A percentile compares a stretch with the other conserved stretches of the same genome.
Conservation (phyloP, 306 rosid genomes). For the Vachellia pachyceras region DNA sequence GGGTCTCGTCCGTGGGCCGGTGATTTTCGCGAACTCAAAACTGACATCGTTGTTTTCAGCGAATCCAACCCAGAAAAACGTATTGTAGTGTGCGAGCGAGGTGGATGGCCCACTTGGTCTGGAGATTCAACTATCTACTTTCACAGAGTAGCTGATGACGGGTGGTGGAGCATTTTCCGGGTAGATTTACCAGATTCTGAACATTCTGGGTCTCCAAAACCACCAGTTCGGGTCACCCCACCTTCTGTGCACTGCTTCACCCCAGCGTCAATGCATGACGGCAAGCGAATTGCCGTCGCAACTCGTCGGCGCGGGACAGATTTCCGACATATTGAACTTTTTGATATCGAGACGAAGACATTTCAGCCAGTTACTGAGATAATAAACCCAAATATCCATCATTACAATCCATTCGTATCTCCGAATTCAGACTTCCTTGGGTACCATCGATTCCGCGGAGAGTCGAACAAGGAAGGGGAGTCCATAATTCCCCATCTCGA, state of each 20-base stretch:
- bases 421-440: conserved; percentile 59
- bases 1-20: conserved; percentile 72
- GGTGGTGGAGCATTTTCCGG: conserved; percentile 89
- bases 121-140: conserved; percentile 66
- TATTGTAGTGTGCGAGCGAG: conserved; percentile 48
- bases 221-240: conserved; percentile 67
- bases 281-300: conserved; percentile 63
- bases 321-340: conserved; percentile 78
- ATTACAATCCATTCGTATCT: conserved; percentile 84
- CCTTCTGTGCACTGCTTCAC: conserved; percentile 83
- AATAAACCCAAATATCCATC: conserved; percentile 66
- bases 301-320: conserved; percentile 58
- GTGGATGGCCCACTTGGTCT: conserved; percentile 96
- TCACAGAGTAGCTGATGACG: conserved; percentile 68
- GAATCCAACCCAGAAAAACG: conserved; percentile 48
- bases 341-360: conserved; percentile 41
- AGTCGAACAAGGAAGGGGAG: conserved; percentile 50
- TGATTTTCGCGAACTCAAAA: conserved; percentile 65
- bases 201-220: neutral
- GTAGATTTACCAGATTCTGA: conserved; percentile 44
- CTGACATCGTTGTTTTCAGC: conserved; percentile 61
- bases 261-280: conserved; percentile 72
- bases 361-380: conserved; percentile 56
- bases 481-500: conserved; percentile 60
- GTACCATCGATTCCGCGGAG: conserved; percentile 89